These are phyloP conservation scores for Ilyonectria destructans DNA, from an alignment of 2,329 filamentous ascomycete species.

Conservation along the genomic window DNA sequence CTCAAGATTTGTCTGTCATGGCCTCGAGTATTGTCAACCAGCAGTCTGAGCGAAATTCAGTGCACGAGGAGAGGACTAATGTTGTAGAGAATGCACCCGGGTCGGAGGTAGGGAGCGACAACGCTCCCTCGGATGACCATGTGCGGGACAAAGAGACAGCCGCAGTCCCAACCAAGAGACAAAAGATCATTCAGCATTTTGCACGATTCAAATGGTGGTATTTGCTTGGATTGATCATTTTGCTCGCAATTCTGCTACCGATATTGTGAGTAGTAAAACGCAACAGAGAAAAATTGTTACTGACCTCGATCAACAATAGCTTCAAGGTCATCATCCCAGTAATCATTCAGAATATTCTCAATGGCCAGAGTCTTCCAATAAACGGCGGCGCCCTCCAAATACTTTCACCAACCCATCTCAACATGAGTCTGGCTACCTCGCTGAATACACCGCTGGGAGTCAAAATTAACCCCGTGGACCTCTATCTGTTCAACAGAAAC, in stretches of 20 bases:
- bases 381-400: slow-evolving; percentile 54
- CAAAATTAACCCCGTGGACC: slow-evolving; percentile 56
- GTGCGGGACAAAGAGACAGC: slow-evolving; percentile 33
- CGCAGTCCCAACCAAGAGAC: slow-evolving; percentile 44
- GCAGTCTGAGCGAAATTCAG: no score
- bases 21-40: no score
- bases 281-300: not conserved
- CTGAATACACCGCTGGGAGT: slow-evolving; percentile 58
- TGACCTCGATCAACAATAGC: slow-evolving; percentile 45
- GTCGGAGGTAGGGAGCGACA: slow-evolving; percentile 12
- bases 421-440: slow-evolving; percentile 56
- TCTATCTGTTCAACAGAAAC: slow-evolving; percentile 61
- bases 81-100: no score
- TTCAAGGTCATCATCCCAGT: slow-evolving; percentile 64
- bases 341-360: slow-evolving; percentile 63
- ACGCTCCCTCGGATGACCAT: slow-evolving; percentile 36
- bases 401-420: slow-evolving; percentile 53
- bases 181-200: slow-evolving; percentile 60
- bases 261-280: slow-evolving; percentile 58
- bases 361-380: slow-evolving; percentile 59
- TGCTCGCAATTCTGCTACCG: slow-evolving; percentile 63
- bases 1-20: no score
- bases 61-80: no score
- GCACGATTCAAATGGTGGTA: slow-evolving; percentile 63
- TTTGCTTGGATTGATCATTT: slow-evolving; percentile 57